These are phyloP conservation scores for Chaetomium strumarium DNA, from an alignment of 2,329 filamentous ascomycete genomes.

Conservation along the genomic window DNA sequence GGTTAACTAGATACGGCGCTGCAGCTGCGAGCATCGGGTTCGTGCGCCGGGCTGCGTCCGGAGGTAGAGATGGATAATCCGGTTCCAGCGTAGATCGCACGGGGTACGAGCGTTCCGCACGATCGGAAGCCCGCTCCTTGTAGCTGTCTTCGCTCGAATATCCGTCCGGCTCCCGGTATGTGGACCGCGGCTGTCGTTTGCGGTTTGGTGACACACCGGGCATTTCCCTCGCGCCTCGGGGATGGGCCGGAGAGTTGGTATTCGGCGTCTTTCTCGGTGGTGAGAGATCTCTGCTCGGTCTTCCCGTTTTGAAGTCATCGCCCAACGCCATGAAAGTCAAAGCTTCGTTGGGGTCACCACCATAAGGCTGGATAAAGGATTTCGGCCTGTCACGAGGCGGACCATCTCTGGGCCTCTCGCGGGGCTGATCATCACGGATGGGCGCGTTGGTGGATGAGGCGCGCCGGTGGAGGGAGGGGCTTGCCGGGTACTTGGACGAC, in stretches of 20 bases:
- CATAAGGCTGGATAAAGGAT: slow-evolving; percentile 11
- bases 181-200: slow-evolving; percentile 23
- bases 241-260: slow-evolving; percentile 29
- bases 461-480: slow-evolving; percentile 30
- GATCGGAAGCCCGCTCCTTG: slow-evolving; percentile 27
- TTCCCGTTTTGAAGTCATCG: slow-evolving; percentile 14
- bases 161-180: slow-evolving; percentile 30
- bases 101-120: slow-evolving; percentile 16
- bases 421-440: slow-evolving; percentile 1
- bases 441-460: slow-evolving; percentile 22
- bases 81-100: slow-evolving; percentile 12
- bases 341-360: slow-evolving; percentile 20
- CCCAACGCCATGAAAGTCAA: slow-evolving; percentile 23
- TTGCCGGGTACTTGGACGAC: slow-evolving; percentile 15
- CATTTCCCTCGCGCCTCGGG: slow-evolving; percentile 21
- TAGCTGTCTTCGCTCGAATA: slow-evolving; percentile 37
- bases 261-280: slow-evolving; percentile 28
- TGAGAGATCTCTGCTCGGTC: slow-evolving; percentile 16
- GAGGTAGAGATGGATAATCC: slow-evolving; percentile 17
- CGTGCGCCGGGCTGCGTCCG: slow-evolving; percentile 22
- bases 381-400: slow-evolving; percentile 8
- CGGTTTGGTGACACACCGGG: slow-evolving; percentile 27
- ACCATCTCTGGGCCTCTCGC: slow-evolving; percentile 8
- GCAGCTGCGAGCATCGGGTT: slow-evolving; percentile 33
- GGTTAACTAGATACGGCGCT: slow-evolving; percentile 28